Conservation (phyloP, 139 green algal species). For the Dunaliella primolecta region DNA sequence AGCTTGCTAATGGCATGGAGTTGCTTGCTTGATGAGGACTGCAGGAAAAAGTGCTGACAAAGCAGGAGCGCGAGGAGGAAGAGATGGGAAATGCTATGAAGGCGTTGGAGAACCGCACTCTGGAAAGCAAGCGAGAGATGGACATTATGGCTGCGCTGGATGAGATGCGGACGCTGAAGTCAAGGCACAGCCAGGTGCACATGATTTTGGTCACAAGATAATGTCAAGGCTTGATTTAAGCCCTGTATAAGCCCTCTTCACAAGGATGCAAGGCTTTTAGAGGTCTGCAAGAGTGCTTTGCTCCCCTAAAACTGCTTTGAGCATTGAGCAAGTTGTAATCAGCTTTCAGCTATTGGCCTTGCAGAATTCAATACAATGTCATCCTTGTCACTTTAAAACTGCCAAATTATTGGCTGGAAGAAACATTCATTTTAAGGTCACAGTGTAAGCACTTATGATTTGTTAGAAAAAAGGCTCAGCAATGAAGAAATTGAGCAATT, state of each 20-base stretch:
- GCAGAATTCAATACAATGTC: not conserved
- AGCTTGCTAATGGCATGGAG: too few species aligned
- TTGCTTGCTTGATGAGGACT: too few species aligned
- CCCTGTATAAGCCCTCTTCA: not conserved
- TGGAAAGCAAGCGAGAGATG: constrained; percentile 94
- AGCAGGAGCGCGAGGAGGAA: constrained; percentile 71
- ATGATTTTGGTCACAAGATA: not conserved
- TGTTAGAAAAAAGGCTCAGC: too few species aligned
- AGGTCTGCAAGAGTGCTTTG: not conserved
- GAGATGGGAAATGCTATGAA: constrained; percentile 96
- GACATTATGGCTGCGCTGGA: constrained; percentile 93
- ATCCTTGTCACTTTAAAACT: not conserved
- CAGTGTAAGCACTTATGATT: too few species aligned
- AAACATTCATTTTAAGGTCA: too few species aligned
- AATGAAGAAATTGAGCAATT: too few species aligned
- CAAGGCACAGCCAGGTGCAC: constrained; percentile 36
- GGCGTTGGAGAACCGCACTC: constrained; percentile 90
- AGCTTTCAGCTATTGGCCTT: not conserved
- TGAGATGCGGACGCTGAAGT: constrained; percentile 83
- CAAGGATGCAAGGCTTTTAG: not conserved
- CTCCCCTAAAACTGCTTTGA: not conserved
- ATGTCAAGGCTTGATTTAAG: not conserved
- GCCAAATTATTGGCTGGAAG: too few species aligned
- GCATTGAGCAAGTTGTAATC: not conserved
- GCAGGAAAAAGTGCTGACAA: constrained; percentile 6